Evolutionary conservation across 306 rosid genomes (phyloP).

Genomic region (Acacia melanoxylon): DNA sequence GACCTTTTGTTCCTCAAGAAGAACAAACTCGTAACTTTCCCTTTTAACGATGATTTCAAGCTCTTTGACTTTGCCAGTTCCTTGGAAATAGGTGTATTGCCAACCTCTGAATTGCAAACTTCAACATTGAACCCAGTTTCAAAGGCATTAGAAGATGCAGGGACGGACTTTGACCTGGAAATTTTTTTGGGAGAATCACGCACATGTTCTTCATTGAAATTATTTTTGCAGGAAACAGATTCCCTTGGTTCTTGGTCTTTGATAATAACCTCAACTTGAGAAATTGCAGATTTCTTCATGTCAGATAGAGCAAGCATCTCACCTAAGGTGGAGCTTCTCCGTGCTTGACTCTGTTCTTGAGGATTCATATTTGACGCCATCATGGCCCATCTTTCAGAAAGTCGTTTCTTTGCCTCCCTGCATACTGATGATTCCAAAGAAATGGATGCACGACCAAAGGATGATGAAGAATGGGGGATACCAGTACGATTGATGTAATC

Average conservation of each 20-base stretch:
- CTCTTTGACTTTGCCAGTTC: conserved; percentile 64
- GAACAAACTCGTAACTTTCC: conserved; percentile 84
- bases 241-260: conserved; percentile 55
- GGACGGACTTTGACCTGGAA: conserved; percentile 80
- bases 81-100: conserved; percentile 42
- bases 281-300: conserved; percentile 51
- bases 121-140: conserved; percentile 43
- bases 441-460: conserved; percentile 69
- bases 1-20: conserved; percentile 79
- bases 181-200: conserved; percentile 54
- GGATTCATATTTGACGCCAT: conserved; percentile 57
- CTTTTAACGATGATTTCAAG: conserved; percentile 69
- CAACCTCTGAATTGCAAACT: conserved; percentile 47
- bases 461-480: conserved; percentile 71
- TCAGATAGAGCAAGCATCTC: conserved; percentile 92
- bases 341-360: conserved; percentile 58
- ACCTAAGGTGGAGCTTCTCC: conserved; percentile 81
- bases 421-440: conserved; percentile 92
- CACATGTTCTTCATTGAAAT: conserved; percentile 44
- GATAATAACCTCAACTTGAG: conserved; percentile 39
- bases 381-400: conserved; percentile 92
- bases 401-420: conserved; percentile 93
- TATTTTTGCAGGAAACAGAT: conserved; percentile 46
- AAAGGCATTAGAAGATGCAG: conserved; percentile 56
- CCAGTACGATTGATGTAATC: conserved; percentile 60